Conservation (phyloP, 164 flowering plant species). For the Taxillus chinensis region DNA sequence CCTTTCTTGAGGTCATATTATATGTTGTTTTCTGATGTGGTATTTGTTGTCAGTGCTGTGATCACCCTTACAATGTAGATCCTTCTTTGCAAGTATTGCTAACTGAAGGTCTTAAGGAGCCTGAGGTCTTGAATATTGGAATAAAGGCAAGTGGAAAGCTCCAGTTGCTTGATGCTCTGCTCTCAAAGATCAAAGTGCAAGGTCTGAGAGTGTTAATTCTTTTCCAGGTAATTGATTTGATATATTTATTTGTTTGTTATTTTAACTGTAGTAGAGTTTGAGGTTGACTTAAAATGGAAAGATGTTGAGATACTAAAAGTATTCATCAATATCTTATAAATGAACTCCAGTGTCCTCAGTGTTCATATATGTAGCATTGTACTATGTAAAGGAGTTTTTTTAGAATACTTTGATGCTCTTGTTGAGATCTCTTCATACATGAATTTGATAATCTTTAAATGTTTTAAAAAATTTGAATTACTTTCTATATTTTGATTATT, state of each 20-base stretch:
- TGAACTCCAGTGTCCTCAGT: no score
- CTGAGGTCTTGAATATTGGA: slow-evolving; percentile 53
- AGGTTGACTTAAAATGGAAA: background rate
- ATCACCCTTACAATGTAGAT: slow-evolving; percentile 79
- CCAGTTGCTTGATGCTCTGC: slow-evolving; percentile 63
- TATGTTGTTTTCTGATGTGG: background rate
- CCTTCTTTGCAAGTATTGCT: slow-evolving; percentile 30
- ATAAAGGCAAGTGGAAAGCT: slow-evolving; percentile 86
- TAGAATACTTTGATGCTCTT: no score
- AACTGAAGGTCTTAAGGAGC: slow-evolving; percentile 26
- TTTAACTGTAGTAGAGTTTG: background rate
- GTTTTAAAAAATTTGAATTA: no score
- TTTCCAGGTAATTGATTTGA: slow-evolving; percentile 49
- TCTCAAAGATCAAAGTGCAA: slow-evolving; percentile 38
- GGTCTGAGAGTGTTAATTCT: slow-evolving; percentile 54
- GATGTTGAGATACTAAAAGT: background rate
- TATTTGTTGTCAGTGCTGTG: slow-evolving; percentile 56
- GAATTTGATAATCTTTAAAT: no score
- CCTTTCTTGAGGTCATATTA: no score
- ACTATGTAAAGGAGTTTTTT: no score
- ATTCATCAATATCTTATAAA: no score
- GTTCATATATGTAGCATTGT: no score
- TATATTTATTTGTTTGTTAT: background rate
- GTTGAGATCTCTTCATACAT: no score
- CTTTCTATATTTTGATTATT: no score